Evolutionary conservation across 768 basidiomycete species (phyloP).

Genomic region (Calocera cornea): DNA sequence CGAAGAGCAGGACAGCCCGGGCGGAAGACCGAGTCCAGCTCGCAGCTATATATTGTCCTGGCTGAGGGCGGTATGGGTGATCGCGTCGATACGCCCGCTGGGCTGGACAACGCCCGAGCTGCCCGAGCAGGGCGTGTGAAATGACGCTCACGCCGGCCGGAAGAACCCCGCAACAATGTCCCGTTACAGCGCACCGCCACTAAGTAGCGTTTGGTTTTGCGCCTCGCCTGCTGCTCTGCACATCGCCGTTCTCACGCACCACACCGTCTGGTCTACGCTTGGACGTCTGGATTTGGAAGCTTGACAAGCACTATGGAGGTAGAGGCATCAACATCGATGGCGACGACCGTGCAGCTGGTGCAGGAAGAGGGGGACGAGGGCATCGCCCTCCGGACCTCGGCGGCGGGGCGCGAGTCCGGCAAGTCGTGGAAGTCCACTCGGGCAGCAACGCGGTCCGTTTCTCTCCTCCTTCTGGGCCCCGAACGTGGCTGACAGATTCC

Average conservation of each 20-base stretch:
- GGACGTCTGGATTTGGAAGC: not conserved
- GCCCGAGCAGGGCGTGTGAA: constrained; percentile 33
- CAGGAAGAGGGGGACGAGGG: not conserved
- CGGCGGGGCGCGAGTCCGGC: constrained; percentile 11
- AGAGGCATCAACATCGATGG: not conserved
- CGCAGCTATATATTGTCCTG: too few species aligned
- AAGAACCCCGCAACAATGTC: too few species aligned
- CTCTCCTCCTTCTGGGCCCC: not conserved
- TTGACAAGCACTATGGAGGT: not conserved
- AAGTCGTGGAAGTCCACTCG: constrained; percentile 12
- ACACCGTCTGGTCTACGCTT: not conserved
- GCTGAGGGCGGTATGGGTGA: too few species aligned
- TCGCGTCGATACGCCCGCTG: not conserved
- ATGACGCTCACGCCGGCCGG: constrained; percentile 12
- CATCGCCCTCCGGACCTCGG: not conserved
- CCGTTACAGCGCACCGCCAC: too few species aligned
- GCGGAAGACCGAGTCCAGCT: not conserved
- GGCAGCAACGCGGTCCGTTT: constrained; percentile 8
- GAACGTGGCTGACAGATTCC: not conserved
- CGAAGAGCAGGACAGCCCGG: not conserved
- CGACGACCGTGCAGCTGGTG: not conserved
- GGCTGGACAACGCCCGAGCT: not conserved
- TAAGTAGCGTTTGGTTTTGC: too few species aligned
- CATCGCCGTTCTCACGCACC: not conserved
- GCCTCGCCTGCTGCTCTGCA: not conserved